These are phyloP conservation scores for Euphrasia arctica DNA, from an alignment of 305 asterid species.

Conservation along the genomic window DNA sequence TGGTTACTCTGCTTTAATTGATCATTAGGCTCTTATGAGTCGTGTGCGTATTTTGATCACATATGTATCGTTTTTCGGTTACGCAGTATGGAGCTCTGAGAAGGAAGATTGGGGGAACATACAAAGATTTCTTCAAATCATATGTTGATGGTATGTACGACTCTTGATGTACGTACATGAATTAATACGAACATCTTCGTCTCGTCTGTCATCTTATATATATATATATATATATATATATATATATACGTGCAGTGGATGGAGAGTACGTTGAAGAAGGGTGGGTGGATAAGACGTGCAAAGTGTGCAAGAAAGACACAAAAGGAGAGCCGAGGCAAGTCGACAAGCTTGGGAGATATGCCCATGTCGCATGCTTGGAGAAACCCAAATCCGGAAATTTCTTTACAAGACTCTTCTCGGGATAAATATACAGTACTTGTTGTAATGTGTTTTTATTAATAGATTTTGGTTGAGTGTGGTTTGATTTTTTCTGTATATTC, in stretches of 20 bases:
- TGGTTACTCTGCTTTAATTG: background rate
- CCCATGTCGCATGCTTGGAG: slow-evolving; percentile 68
- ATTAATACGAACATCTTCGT: background rate
- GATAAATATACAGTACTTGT: slow-evolving; percentile 19
- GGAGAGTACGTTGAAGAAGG: slow-evolving; percentile 93
- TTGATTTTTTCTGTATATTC: too few species aligned
- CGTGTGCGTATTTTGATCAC: too few species aligned
- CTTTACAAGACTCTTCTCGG: slow-evolving; percentile 66
- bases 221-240: background rate
- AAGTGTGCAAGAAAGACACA: slow-evolving; percentile 86
- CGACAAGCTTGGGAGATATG: slow-evolving; percentile 82
- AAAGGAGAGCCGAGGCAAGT: slow-evolving; percentile 78
- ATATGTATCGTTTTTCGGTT: background rate
- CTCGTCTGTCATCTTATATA: background rate
- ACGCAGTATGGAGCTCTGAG: slow-evolving; percentile 87
- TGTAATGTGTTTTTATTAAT: too few species aligned
- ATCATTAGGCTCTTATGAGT: background rate
- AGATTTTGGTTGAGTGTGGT: too few species aligned
- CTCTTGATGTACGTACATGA: background rate
- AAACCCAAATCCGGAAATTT: slow-evolving; percentile 61
- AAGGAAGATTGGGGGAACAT: slow-evolving; percentile 96
- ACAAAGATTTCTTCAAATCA: slow-evolving; percentile 96
- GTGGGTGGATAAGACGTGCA: slow-evolving; percentile 97
- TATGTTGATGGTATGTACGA: slow-evolving; percentile 65
- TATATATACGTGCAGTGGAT: slow-evolving; percentile 52